Base-by-base conservation (phyloP, 23 red algal genomes). In the Agarophyton chilense region DNA sequence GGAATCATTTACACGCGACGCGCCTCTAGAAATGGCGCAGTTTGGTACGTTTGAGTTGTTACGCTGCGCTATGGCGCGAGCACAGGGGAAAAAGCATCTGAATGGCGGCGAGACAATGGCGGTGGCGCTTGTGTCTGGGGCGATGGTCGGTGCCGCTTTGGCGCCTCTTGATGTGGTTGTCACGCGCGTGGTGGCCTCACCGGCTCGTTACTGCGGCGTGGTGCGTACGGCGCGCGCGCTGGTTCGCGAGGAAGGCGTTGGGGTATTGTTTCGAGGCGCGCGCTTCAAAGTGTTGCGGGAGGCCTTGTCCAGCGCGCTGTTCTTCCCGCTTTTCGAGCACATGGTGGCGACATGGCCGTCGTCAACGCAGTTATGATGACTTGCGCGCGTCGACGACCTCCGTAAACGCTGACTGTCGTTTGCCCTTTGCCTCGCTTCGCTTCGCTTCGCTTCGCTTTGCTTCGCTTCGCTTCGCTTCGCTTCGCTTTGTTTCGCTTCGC, bases 281-380 rank as follows among this genome's bases (percentile, higher is more conserved):
- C 7, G 47, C 33, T 17, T 10, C 19, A 52, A 58, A 16, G 52
- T 31, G 18, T 7, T 81, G 41, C 33, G 47, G 8, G 76, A 81
- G 45, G 76, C 76, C 16, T 6, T 38, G 49, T 60, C 76, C 24
- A 81, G 76, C 44, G 76, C 47, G 5, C 34, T 81, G 44, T 81
- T 81, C 34, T 81, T 81, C 52, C 4, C 34, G 7, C 10, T 81
- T 9, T 81, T 44, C 47, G 76, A 81, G 6, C 18, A 9, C 22
- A 10, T 43, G 50, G n/a, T n/a, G n/a, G n/a, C n/a, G n/a, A n/a
- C n/a, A n/a, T n/a, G n/a, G n/a, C n/a, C n/a, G n/a, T n/a, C n/a
- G n/a, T n/a, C n/a, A n/a, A n/a, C n/a, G n/a, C n/a, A n/a, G n/a
- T n/a, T n/a, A n/a, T 49, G 45, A 14, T 10, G 45, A 49, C 45